These are phyloP conservation scores for Collybia sordida DNA, from an alignment of 768 basidiomycete species.

Conservation along the genomic window DNA sequence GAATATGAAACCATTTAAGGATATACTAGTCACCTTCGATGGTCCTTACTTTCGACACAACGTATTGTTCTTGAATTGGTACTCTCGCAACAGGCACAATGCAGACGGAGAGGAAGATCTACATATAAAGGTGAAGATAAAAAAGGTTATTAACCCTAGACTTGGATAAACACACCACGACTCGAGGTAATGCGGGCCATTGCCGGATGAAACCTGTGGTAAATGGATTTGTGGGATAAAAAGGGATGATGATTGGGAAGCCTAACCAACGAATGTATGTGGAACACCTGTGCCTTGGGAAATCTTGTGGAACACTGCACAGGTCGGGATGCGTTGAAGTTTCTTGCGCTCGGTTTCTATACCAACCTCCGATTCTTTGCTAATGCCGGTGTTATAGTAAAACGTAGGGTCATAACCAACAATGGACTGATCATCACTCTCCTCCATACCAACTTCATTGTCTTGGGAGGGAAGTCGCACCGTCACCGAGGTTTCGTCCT, in stretches of 20 bases:
- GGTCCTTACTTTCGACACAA: conserved; percentile 55
- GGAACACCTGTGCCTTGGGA: conserved; percentile 56
- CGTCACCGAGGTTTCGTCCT: conserved; percentile 19
- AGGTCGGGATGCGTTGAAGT: conserved; percentile 44
- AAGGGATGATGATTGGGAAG: not conserved
- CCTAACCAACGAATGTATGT: conserved; percentile 56
- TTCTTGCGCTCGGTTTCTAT: conserved; percentile 22
- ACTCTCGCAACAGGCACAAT: conserved; percentile 53
- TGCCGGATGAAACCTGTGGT: conserved; percentile 53
- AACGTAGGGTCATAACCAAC: conserved; percentile 1
- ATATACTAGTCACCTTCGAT: conserved; percentile 40
- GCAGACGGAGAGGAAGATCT: conserved; percentile 66
- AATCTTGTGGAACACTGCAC: conserved; percentile 60
- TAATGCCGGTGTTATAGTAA: conserved; percentile 18
- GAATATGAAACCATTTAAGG: not conserved
- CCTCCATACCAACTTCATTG: conserved; percentile 12
- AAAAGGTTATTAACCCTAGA: not conserved
- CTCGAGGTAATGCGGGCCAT: conserved; percentile 68
- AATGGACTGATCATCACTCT: conserved; percentile 11
- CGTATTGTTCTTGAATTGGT: conserved; percentile 48
- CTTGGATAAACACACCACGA: conserved; percentile 49
- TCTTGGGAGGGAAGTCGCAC: conserved; percentile 1
- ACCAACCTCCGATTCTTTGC: conserved; percentile 9
- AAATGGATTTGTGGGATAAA: not conserved
- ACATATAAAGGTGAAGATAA: not conserved